Conservation (phyloP, 805 yeast species). For the Yarrowia keelungensis region DNA sequence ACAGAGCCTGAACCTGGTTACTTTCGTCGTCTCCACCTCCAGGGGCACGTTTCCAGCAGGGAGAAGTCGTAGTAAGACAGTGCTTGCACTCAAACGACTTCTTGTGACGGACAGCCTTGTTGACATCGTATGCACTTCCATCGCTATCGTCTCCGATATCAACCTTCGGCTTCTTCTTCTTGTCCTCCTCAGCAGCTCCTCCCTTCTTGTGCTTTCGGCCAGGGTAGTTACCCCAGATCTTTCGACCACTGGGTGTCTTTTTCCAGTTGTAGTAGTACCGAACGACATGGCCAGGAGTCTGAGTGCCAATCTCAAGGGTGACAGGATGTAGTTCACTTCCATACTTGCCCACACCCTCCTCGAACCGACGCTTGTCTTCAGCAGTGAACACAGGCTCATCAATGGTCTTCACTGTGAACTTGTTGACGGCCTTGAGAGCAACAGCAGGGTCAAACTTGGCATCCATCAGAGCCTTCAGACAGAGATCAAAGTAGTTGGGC, state of each 20-base stretch:
- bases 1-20: slow-evolving; percentile 63
- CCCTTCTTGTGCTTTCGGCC: slow-evolving; percentile 73
- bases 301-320: slow-evolving; percentile 61
- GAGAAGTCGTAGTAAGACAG: slow-evolving; percentile 64
- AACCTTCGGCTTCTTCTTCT: slow-evolving; percentile 43
- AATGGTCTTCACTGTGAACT: slow-evolving; percentile 63
- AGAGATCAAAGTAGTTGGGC: slow-evolving; percentile 83
- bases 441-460: slow-evolving; percentile 57
- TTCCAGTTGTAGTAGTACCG: slow-evolving; percentile 92
- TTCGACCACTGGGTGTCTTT: slow-evolving; percentile 75
- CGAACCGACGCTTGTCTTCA: slow-evolving; percentile 72
- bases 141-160: slow-evolving; percentile 67
- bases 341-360: slow-evolving; percentile 69
- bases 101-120: slow-evolving; percentile 50
- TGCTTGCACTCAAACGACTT: slow-evolving; percentile 69
- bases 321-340: slow-evolving; percentile 86
- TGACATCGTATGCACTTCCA: slow-evolving; percentile 72
- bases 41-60: slow-evolving; percentile 74
- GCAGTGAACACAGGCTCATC: slow-evolving; percentile 77
- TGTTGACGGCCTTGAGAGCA: slow-evolving; percentile 58
- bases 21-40: slow-evolving; percentile 55
- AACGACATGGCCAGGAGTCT: slow-evolving; percentile 74
- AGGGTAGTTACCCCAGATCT: slow-evolving; percentile 81
- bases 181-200: slow-evolving; percentile 44
- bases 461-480: slow-evolving; percentile 62